Percentiles rank a stretch among this genome's conserved stretches.
Conservation (phyloP, 2,329 filamentous ascomycete genomes). For the Stemphylium beticola region DNA sequence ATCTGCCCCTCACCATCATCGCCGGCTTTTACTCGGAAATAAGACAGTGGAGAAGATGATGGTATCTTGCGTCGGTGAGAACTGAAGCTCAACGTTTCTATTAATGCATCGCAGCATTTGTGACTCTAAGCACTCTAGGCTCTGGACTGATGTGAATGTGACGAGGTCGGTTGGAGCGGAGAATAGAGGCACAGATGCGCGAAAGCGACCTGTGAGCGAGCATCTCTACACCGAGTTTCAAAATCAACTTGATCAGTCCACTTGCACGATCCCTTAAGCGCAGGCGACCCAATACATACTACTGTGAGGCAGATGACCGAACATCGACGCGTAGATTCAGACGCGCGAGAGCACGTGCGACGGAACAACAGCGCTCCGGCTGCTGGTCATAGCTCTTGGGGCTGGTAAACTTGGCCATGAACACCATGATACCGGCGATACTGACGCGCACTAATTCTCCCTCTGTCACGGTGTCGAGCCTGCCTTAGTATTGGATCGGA, state of each 20-base stretch:
- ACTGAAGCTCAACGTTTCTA: background rate
- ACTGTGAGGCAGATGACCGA: no score
- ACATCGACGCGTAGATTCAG: background rate
- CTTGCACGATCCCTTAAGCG: no score
- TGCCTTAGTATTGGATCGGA: constrained; percentile 1
- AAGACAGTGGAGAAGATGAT: constrained; percentile 1
- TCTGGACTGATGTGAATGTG: background rate
- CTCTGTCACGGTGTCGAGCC: constrained; percentile 1
- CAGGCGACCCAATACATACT: no score
- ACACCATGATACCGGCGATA: constrained; percentile 19
- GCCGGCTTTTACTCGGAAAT: constrained; percentile 22
- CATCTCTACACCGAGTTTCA: background rate
- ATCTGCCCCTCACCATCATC: constrained; percentile 20
- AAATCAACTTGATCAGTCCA: no score
- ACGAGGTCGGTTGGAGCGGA: background rate
- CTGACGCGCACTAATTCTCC: constrained; percentile 6
- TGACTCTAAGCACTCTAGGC: background rate
- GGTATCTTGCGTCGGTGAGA: constrained; percentile 3
- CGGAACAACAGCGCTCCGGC: constrained; percentile 15
- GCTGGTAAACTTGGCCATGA: constrained; percentile 12
- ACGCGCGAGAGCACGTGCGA: constrained; percentile 13
- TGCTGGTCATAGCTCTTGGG: constrained; percentile 26
- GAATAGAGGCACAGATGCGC: no score
- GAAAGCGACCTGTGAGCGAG: background rate
- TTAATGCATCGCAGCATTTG: background rate